phyloP scores from a whole-genome alignment of 2,329 filamentous ascomycete genomes.

The Gnomoniopsis smithogilvyi region DNA sequence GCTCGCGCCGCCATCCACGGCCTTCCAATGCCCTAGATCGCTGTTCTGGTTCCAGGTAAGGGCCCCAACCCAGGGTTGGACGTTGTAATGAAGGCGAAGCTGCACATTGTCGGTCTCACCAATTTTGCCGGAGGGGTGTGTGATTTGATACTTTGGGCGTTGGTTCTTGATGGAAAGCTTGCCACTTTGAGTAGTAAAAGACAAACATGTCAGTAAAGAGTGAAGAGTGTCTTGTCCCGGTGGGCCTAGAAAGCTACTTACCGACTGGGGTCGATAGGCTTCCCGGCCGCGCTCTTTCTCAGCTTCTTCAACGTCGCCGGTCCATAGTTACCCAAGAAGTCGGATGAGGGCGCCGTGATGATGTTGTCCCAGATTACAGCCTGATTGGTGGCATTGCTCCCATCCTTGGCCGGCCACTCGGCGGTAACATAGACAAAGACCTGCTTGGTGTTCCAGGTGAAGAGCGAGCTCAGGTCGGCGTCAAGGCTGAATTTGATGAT shows the following conservation, averaged over 20 bases:
- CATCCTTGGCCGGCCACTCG: slow-evolving; percentile 51
- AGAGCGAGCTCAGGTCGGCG: slow-evolving; percentile 85
- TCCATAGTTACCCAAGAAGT: slow-evolving; percentile 59
- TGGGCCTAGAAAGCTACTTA: slow-evolving; percentile 27
- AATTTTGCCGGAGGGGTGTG: slow-evolving; percentile 78
- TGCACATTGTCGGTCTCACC: slow-evolving; percentile 71
- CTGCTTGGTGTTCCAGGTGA: slow-evolving; percentile 99
- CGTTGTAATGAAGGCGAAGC: slow-evolving; percentile 87
- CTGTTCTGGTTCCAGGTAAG: slow-evolving; percentile 73
- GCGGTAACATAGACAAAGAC: slow-evolving; percentile 95
- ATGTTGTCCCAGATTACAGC: slow-evolving; percentile 96
- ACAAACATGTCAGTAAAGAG: not conserved
- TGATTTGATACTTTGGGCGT: slow-evolving; percentile 95
- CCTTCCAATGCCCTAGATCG: slow-evolving; percentile 62
- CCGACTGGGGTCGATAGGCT: slow-evolving; percentile 57
- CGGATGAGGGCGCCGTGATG: slow-evolving; percentile 70
- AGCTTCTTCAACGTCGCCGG: slow-evolving; percentile 62
- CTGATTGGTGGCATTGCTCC: slow-evolving; percentile 52
- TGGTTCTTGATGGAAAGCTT: slow-evolving; percentile 77
- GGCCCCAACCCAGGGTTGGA: slow-evolving; percentile 93
- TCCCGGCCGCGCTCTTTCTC: slow-evolving; percentile 55
- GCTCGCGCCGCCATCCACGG: slow-evolving; percentile 61
- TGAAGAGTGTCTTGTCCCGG: not conserved
- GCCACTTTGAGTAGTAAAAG: slow-evolving; percentile 47
- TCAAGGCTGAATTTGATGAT: slow-evolving; percentile 91